Evolutionary conservation across 331 rosid genomes (phyloP), one percentile per base, ranked within the genome.

Genomic region (Quercus tomentella): DNA sequence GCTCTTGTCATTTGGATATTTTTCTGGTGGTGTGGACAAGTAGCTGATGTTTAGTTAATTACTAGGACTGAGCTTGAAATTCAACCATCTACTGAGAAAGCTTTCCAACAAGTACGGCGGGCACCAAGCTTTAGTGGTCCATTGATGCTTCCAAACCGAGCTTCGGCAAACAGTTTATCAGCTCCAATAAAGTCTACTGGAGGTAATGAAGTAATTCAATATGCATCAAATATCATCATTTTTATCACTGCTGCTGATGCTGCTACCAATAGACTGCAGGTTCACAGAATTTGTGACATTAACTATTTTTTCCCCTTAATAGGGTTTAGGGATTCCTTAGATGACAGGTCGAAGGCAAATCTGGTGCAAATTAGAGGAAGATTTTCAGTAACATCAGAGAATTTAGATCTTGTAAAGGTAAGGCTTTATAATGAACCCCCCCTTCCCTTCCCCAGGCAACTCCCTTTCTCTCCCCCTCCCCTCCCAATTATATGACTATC

Each of bases 121-220:
- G 86, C 91, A 69, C 95, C 99, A 70, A 96, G 89, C 92, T 87
- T 96, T 83, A 96, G 99, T 87, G 99, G 99, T 76, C 99, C 99
- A 31, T 78, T 96, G 82, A 93, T 92, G 98, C 97, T 96, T 80
- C 99, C 99, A 70, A 96, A 90, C 81, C 91, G 97, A 80, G 99
- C 99, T 83, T 96, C 99, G 0, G 98, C 99, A 83, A 96, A 96
- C 88, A 96, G 99, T 90, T 91, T 96, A 77, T 96, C 99, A 11
- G 99, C 99, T 73, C 99, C 99, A 55, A 93, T 96, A 84, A 96
- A 93, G 79, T 88, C 93, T 84, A 92, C 99, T 77, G 99, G 97
- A 88, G 99, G 99, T 96, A 91, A 79, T 81, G 73, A 79, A 62
- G 74, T 80, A 70, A 72, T 79, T 74, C 26, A 58, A 70, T 77